phyloP scores from a whole-genome alignment of 78 protist species.

The Dictyostelium firmibasis region DNA sequence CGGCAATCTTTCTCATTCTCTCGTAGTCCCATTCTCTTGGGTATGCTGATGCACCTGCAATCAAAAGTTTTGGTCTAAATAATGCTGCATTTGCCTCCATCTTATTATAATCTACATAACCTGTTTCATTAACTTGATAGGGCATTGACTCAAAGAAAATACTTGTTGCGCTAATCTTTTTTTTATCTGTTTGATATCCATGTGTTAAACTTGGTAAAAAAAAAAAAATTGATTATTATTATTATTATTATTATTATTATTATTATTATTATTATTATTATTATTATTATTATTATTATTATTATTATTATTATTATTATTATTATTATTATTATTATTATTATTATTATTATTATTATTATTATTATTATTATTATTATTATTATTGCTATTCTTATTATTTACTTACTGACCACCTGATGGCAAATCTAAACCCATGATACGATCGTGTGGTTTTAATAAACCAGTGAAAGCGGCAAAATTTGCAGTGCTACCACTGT shows the following conservation, averaged over 20 bases:
- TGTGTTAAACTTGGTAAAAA: slow-evolving; percentile 90
- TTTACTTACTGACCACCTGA: slow-evolving; percentile 96
- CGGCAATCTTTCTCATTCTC: slow-evolving; percentile 94
- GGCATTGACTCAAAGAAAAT: slow-evolving; percentile 99
- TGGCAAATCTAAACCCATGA: slow-evolving; percentile 99
- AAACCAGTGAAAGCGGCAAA: slow-evolving; percentile 96
- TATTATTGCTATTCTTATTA: no score
- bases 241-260: neutral
- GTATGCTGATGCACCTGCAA: slow-evolving; percentile 98
- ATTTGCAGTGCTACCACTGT: slow-evolving; percentile 96
- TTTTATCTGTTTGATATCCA: slow-evolving; percentile 97
- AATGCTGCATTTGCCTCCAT: slow-evolving; percentile 91
- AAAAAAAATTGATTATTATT: no score
- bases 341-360: neutral
- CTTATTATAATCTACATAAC: slow-evolving; percentile 97
- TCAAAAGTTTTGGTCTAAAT: slow-evolving; percentile 98
- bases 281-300: neutral
- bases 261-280: neutral
- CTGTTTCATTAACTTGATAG: slow-evolving; percentile 95
- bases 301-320: neutral
- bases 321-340: neutral
- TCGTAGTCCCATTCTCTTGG: slow-evolving; percentile 98
- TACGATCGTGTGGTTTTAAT: slow-evolving; percentile 98
- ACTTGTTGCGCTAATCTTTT: slow-evolving; percentile 95
- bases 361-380: neutral